phyloP scores from a whole-genome alignment of 805 yeast species.

The Candida andamanensis region DNA sequence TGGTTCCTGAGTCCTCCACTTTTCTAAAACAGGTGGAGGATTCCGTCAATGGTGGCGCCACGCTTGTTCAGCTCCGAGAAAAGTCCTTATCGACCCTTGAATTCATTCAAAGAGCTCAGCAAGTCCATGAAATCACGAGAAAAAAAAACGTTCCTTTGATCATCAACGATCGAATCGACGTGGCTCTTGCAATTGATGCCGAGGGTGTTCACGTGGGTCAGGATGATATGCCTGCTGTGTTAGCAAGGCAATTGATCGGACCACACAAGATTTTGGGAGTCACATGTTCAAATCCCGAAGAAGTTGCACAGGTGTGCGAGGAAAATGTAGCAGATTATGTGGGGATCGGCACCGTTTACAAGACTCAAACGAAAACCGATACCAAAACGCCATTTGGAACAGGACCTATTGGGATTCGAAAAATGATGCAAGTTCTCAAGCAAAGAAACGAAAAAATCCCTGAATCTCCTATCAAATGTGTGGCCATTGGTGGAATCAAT shows the following conservation, averaged over 20 bases:
- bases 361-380: slow-evolving; percentile 65
- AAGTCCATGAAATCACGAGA: slow-evolving; percentile 58
- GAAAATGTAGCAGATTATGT: slow-evolving; percentile 65
- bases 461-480: slow-evolving; percentile 43
- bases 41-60: slow-evolving; percentile 68
- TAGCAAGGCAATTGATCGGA: slow-evolving; percentile 64
- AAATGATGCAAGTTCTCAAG: slow-evolving; percentile 43
- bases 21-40: slow-evolving; percentile 58
- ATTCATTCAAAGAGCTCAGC: slow-evolving; percentile 57
- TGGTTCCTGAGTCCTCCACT: slow-evolving; percentile 52
- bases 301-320: slow-evolving; percentile 46
- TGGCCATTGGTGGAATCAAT: slow-evolving; percentile 78
- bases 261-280: slow-evolving; percentile 75
- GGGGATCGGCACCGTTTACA: slow-evolving; percentile 78
- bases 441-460: slow-evolving; percentile 15
- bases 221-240: slow-evolving; percentile 66
- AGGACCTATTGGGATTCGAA: slow-evolving; percentile 65
- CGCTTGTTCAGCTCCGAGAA: slow-evolving; percentile 80
- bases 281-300: slow-evolving; percentile 58
- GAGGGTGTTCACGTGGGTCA: slow-evolving; percentile 94
- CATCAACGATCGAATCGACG: slow-evolving; percentile 83
- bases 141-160: slow-evolving; percentile 64
- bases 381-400: slow-evolving; percentile 43
- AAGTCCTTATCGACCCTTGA: slow-evolving; percentile 63
- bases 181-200: slow-evolving; percentile 83